These are phyloP conservation scores for Leccinum barrowsii DNA, from an alignment of 768 basidiomycete genomes.

Conservation along the genomic window DNA sequence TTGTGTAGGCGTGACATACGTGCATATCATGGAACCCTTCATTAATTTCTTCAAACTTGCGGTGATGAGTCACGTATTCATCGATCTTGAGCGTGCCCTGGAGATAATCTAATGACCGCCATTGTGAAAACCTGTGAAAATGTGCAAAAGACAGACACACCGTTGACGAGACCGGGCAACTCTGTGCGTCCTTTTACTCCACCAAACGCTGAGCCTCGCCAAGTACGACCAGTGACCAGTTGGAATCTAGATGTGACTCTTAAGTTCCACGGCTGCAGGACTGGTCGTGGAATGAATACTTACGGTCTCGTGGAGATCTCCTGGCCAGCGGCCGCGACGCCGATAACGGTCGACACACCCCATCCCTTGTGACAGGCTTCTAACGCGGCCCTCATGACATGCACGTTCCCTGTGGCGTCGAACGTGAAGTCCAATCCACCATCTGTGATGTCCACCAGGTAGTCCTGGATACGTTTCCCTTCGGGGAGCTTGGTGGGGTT, in stretches of 20 bases:
- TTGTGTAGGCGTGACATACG: slow-evolving; percentile 48
- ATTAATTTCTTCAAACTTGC: slow-evolving; percentile 72
- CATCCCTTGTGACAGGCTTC: slow-evolving; percentile 99
- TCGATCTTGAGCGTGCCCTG: slow-evolving; percentile 83
- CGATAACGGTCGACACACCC: slow-evolving; percentile 95
- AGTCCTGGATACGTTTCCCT: slow-evolving; percentile 83
- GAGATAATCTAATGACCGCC: slow-evolving; percentile 62
- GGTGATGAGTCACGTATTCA: slow-evolving; percentile 91
- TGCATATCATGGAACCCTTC: slow-evolving; percentile 96
- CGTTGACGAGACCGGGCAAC: slow-evolving; percentile 88
- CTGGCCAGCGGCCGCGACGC: slow-evolving; percentile 95
- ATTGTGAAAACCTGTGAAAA: background rate
- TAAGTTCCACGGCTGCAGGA: slow-evolving; percentile 5
- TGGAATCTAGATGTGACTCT: slow-evolving; percentile 42
- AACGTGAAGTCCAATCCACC: slow-evolving; percentile 97
- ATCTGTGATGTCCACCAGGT: slow-evolving; percentile 89
- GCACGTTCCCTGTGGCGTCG: slow-evolving; percentile 93
- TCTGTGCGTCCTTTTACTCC: slow-evolving; percentile 98
- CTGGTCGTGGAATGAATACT: slow-evolving; percentile 26
- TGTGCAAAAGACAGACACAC: slow-evolving; percentile 35
- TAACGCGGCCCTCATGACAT: slow-evolving; percentile 92
- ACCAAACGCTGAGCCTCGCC: slow-evolving; percentile 95
- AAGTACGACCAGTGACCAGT: slow-evolving; percentile 81
- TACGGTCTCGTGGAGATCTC: slow-evolving; percentile 90
- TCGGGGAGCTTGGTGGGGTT: slow-evolving; percentile 73